These are phyloP conservation scores for Theileria luwenshuni DNA, from an alignment of 169 alveolate species.

Conservation along the genomic window DNA sequence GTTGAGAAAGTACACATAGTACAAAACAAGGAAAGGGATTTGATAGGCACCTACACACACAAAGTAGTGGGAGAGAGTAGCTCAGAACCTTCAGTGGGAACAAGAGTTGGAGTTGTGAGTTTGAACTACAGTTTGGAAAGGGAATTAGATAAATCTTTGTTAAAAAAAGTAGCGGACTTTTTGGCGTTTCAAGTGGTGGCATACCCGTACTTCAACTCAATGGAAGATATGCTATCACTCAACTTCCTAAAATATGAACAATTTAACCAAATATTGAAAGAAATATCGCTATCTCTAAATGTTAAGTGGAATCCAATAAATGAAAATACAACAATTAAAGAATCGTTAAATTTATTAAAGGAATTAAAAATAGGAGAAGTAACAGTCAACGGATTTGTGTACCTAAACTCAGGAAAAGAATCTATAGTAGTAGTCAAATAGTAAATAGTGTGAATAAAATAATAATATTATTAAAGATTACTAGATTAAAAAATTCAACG, in stretches of 20 bases:
- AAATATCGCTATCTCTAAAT: not conserved
- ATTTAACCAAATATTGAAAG: conserved; percentile 1
- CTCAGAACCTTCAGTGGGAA: conserved; percentile 21
- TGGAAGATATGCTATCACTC: conserved; percentile 17
- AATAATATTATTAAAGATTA: not conserved
- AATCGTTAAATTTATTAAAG: conserved; percentile 9
- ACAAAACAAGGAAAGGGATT: not conserved
- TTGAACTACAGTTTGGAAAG: conserved; percentile 6
- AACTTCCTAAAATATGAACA: conserved; percentile 9
- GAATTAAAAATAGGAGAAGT: not conserved
- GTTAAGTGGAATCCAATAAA: conserved; percentile 7
- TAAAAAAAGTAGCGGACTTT: conserved; percentile 20
- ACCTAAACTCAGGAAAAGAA: conserved; percentile 8
- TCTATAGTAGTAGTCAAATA: not conserved
- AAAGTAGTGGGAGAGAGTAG: not conserved
- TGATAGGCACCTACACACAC: conserved; percentile 53
- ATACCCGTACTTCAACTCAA: conserved; percentile 13
- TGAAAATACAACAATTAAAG: conserved; percentile 12
- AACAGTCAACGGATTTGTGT: conserved; percentile 11
- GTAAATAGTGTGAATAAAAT: not conserved
- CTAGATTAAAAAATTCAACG: too few species aligned
- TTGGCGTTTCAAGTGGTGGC: conserved; percentile 51
- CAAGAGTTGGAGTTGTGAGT: conserved; percentile 28
- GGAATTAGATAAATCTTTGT: not conserved
- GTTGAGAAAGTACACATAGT: conserved; percentile 13